A percentile compares a stretch with the other conserved stretches of the same genome.
phyloP scores from a whole-genome alignment of 257 asterid genomes.

The Rubia yunnanensis region DNA sequence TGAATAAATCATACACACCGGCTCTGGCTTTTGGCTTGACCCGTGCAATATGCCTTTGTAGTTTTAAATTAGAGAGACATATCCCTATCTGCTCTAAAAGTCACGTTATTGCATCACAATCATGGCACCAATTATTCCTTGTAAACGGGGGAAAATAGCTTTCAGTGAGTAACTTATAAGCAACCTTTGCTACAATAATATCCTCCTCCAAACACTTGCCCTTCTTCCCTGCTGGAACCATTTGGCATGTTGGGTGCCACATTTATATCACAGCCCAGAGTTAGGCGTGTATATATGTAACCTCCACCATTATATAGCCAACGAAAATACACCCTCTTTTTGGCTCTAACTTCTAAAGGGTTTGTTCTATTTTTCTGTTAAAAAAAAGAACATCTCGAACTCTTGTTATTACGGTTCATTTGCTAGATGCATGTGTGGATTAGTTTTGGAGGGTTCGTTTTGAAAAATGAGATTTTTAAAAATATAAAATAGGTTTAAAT shows the following conservation, averaged over 20 bases:
- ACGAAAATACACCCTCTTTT: too few species aligned
- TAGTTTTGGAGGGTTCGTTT: too few species aligned
- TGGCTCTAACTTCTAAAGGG: too few species aligned
- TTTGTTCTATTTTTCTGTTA: too few species aligned
- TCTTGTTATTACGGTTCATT: too few species aligned
- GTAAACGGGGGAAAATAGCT: not conserved
- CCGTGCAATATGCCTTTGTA: not conserved
- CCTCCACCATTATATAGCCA: too few species aligned
- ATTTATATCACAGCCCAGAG: not conserved
- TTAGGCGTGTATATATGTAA: not conserved
- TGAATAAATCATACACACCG: not conserved
- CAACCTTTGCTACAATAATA: not conserved
- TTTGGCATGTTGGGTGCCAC: constrained; percentile 10
- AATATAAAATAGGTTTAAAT: too few species aligned
- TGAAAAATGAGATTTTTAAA: too few species aligned
- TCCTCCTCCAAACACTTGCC: not conserved
- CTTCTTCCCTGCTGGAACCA: constrained; percentile 11
- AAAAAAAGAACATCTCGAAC: too few species aligned
- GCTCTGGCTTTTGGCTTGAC: not conserved
- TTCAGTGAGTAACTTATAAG: constrained; percentile 20
- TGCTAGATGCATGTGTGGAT: too few species aligned
- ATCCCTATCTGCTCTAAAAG: not conserved
- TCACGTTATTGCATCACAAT: constrained; percentile 3
- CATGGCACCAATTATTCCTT: constrained; percentile 4
- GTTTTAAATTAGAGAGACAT: not conserved